Evolutionary conservation across 129 eudicot genomes (phyloP), one percentile per base, ranked within the genome.

Genomic region (Dittrichia graveolens): DNA sequence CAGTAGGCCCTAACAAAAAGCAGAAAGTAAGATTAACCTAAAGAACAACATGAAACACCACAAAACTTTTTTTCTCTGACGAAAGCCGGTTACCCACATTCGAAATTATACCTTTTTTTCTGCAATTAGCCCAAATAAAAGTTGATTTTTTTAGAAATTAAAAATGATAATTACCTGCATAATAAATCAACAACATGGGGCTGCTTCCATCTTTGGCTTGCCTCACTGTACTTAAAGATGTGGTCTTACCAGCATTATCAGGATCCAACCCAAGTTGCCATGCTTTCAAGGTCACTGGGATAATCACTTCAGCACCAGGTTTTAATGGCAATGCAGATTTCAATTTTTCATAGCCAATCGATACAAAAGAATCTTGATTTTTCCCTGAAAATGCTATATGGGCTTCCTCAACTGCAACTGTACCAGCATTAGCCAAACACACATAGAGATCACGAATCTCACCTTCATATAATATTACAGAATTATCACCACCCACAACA

Each of bases 261-360:
- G 73, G 19, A 44, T 91, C 97, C 37, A 79, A 71, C 8, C 87
- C 79, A 55, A 90, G 86, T 78, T 84, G 92, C 98, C 98, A 94
- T 50, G 98, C 98, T 83, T 86, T 90, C 71, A 94, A 69, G 45
- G 93, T 94, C 11, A 94, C 86, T 8, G 89, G 93, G 63, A 94
- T 86, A 3, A 86, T 90, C 71, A 94, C 92, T 75, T 94, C 91
- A 12, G 95, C 96, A 72, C 98, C 98, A 7, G 98, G 96, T 79
- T 83, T 94, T 68, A 90, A 71, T 24, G 98, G 98, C n/a, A 94
- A 86, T 65, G 85, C 81, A 11, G 89, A 82, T 75, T 87, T 84
- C 52, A 94, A 80, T 16, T 71, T 75, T 70, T 94, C 95, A 78
- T 59, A 86, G n/a, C 83, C 89, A 81, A 94, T 56, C 12, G 93